Evolutionary conservation across 2,329 filamentous ascomycete genomes (phyloP), one percentile per base, ranked within the genome.

Genomic region (Claviceps arundinis): DNA sequence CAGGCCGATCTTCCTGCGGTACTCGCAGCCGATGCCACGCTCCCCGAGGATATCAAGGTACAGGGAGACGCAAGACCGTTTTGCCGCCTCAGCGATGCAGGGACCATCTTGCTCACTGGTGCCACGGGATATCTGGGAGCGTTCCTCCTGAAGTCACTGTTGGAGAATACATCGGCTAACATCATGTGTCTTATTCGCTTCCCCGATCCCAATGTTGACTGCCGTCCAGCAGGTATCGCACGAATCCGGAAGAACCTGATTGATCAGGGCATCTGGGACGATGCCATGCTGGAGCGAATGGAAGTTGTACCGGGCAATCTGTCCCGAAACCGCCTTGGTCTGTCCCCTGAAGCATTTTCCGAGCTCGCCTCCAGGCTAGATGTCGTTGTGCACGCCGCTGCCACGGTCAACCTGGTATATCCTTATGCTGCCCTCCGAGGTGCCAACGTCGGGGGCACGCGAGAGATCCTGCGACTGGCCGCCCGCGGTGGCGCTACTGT

Each of bases 401-500:
- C 87, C 5, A 86, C 82, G 0, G 87, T 91, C 61, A 89, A 89
- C 62, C 71, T 91, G 48, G 85, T 91, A 0, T 90, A 91, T 58
- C 86, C 87, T 0, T 90, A 90, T 58, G 87, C 86, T 43, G 84
- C 85, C 0, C 71, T 91, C 57, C 77, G 85, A 50, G 79, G 76
- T 49, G 79, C 85, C 53, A 91, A 91, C 58, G 83, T 91, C 2
- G 80, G 80, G n/a, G 87, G 87, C n/a, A 89, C 86, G 0, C 73
- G 78, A 43, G 85, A 90, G 62, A 78, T 90, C 41, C 67, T 91
- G 50, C 82, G 86, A 44, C 71, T 91, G 26, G 86, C 86, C 0
- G 76, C 78, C 53, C 74, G 76, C 40, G 77, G 75, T 24, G 82
- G 82, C 13, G 84, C 85, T 1, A 89, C 86, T 0, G 74, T 90